Percentiles rank a stretch among this genome's conserved stretches.
Conservation (phyloP, 345 rosid species). For the Pistacia integerrima region DNA sequence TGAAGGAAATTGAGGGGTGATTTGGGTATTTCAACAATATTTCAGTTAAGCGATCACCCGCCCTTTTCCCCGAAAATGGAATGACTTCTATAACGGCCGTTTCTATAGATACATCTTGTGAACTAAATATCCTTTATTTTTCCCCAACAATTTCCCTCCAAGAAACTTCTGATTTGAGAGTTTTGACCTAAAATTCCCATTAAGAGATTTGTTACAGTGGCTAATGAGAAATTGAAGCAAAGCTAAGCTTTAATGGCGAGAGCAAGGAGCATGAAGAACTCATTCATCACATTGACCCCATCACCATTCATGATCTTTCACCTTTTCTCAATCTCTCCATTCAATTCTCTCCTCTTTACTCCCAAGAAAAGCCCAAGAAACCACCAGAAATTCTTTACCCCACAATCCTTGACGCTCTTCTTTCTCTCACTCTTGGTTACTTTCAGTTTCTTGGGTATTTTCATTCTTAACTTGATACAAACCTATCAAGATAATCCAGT, state of each 20-base stretch:
- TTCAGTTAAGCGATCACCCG: not conserved
- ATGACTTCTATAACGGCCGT: constrained; percentile 4
- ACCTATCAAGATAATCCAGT: constrained; percentile 32
- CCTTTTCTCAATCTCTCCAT: constrained; percentile 36
- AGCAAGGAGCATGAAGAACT: constrained; percentile 51
- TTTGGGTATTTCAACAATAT: not conserved
- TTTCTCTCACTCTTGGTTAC: constrained; percentile 48
- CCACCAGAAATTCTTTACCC: constrained; percentile 29
- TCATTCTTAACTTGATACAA: constrained; percentile 35
- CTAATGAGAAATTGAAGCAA: too few species aligned
- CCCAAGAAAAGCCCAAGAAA: constrained; percentile 50
- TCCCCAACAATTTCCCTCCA: too few species aligned
- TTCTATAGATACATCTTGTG: not conserved
- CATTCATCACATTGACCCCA: constrained; percentile 36
- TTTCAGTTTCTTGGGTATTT: constrained; percentile 49
- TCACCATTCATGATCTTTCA: constrained; percentile 37
- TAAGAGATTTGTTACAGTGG: too few species aligned
- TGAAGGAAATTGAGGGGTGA: not conserved
- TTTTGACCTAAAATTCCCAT: not conserved
- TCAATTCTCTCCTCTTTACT: constrained; percentile 41
- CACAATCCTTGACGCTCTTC: constrained; percentile 33
- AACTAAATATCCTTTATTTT: not conserved
- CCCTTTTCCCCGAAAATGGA: constrained; percentile 22
- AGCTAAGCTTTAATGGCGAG: constrained; percentile 42
- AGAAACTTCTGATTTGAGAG: not conserved